Evolutionary conservation across 108 stramenopile genomes (phyloP).

Genomic region (Skeletonema marinoi): DNA sequence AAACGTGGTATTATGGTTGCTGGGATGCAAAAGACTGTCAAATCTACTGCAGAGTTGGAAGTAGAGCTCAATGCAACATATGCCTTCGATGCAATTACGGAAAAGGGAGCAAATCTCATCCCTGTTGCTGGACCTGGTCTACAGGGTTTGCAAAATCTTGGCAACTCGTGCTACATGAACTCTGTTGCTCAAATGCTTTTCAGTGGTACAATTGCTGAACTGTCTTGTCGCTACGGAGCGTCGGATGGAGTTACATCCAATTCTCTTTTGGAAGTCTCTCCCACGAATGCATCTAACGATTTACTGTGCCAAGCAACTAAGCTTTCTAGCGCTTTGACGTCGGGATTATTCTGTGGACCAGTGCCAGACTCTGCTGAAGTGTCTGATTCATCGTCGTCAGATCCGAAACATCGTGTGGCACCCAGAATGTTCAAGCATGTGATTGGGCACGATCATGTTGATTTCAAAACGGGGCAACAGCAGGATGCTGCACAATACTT

Average conservation of each 20-base stretch:
- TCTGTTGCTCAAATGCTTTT: slow-evolving; percentile 87
- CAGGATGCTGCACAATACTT: slow-evolving; percentile 99
- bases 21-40: slow-evolving; percentile 93
- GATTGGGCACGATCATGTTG: slow-evolving; percentile 92
- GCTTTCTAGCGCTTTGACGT: slow-evolving; percentile 73
- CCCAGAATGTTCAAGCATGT: slow-evolving; percentile 97
- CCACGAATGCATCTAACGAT: slow-evolving; percentile 64
- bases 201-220: slow-evolving; percentile 72
- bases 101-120: slow-evolving; percentile 83
- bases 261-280: slow-evolving; percentile 45
- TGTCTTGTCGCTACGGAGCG: slow-evolving; percentile 74
- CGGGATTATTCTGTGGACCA: slow-evolving; percentile 68
- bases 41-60: slow-evolving; percentile 96
- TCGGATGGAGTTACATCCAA: slow-evolving; percentile 43
- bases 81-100: slow-evolving; percentile 94
- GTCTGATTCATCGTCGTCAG: slow-evolving; percentile 44
- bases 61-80: slow-evolving; percentile 95
- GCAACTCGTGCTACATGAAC: slow-evolving; percentile 98
- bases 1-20: slow-evolving; percentile 91
- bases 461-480: slow-evolving; percentile 96
- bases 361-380: slow-evolving; percentile 29
- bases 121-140: slow-evolving; percentile 88
- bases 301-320: slow-evolving; percentile 80
- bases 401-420: slow-evolving; percentile 84
- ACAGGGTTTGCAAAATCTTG: slow-evolving; percentile 96